Evolutionary conservation across 306 rosid species (phyloP), one percentile per base, ranked within the genome.

Genomic region (Malus asiatica): DNA sequence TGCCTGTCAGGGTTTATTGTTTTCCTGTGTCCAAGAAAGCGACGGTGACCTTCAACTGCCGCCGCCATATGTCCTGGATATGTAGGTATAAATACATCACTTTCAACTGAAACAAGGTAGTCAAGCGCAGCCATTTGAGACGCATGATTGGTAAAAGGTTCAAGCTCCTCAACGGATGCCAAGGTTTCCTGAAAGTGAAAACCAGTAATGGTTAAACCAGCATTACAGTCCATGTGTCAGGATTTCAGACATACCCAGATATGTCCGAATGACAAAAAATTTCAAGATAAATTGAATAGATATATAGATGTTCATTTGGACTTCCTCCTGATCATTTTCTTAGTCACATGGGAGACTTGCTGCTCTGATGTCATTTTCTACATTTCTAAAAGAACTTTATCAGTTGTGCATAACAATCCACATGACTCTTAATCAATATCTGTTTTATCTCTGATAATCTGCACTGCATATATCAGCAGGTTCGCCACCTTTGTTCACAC

Each of bases 11-110:
- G 98, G 58, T 84, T 73, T 77, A 95, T 87, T 11, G 98, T 95
- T 85, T 88, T 95, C 80, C 89, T 91, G 80, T 95, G 96, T 45
- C 96, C 96, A 74, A 95, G 79, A 84, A 86, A 95, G 80, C 97
- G 87, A 18, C 97, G 96, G 78, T 95, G 97, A 15, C 98, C 98
- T 89, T 92, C 97, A 45, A 95, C 97, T 46, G 98, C 91, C 83
- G 97, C 86, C 58, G 97, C 97, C 98, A 95, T 92, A 84, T 95
- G 92, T 77, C 98, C 98, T 6, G 97, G 87, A 84, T 95, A 79
- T 64, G 98, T 78, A 32, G 98, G 96, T 66, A 90, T 74, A 78
- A 95, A 95, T 75, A 95, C 93, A 82, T 92, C 96, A 72, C 98
- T 90, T 90, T 92, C 93, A 8, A 90, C 81, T 71, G 96, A 95